Conservation (phyloP, 2,329 filamentous ascomycete genomes). For the Cryphonectria parasitica region DNA sequence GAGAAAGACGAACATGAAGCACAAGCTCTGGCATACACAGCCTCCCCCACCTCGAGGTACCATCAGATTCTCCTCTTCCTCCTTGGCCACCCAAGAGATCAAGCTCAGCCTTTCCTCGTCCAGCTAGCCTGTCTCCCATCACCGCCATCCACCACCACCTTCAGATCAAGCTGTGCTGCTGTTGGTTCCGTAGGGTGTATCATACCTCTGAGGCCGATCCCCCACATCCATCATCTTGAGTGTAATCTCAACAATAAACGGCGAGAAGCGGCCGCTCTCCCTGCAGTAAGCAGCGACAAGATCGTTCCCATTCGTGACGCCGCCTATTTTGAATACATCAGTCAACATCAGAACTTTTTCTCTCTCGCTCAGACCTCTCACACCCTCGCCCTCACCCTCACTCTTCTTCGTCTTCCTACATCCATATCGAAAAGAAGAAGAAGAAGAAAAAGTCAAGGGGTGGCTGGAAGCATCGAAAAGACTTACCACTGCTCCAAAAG, state of each 20-base stretch:
- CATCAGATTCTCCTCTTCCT: not conserved
- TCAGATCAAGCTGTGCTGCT: not conserved
- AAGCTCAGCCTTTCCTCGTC: not conserved
- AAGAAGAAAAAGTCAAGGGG: too few species aligned
- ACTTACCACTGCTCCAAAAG: conserved; percentile 58
- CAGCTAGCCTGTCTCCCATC: not conserved
- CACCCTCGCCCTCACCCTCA: too few species aligned
- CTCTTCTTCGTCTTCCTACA: too few species aligned
- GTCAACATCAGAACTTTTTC: not conserved
- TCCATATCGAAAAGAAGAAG: not conserved
- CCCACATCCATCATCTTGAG: conserved; percentile 52
- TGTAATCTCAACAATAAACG: conserved; percentile 48
- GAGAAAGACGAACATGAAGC: not conserved
- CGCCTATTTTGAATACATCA: conserved; percentile 41
- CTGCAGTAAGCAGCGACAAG: conserved; percentile 57
- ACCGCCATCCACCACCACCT: not conserved
- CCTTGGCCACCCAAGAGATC: not conserved
- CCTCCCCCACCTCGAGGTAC: not conserved
- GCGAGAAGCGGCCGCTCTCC: conserved; percentile 47
- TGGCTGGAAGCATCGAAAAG: too few species aligned
- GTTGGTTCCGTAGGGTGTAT: not conserved
- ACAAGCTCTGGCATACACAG: not conserved
- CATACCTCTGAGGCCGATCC: conserved; percentile 51
- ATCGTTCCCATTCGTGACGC: conserved; percentile 61
- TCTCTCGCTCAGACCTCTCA: too few species aligned